Base-by-base conservation (phyloP, 2,329 filamentous ascomycete genomes). In the Nigrospora osmanthi region DNA sequence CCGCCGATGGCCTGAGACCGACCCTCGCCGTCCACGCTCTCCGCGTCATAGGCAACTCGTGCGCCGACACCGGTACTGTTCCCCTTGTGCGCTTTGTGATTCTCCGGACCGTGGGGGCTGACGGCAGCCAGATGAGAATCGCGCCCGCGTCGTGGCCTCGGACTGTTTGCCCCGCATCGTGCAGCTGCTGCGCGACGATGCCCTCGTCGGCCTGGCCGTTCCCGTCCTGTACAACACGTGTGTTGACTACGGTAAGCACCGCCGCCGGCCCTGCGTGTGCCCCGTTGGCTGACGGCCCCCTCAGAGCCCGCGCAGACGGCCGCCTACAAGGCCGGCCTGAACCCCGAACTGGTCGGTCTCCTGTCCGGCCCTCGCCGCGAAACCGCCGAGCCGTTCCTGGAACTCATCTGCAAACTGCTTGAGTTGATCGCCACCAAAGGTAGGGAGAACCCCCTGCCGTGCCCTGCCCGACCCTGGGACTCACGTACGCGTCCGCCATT, bases 211-310 rank as follows among this genome's bases (percentile, higher is more conserved):
- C 0, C 77, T 78, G 55, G 68, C 70, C 33, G 71, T 83, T 35
- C 76, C 78, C 0, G 80, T 83, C 9, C 61, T 83, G 4, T 81
- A 75, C 59, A 84, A 84, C 54, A 69, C 81, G 40, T 72, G 78
- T 44, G 71, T 83, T 13, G 80, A 84, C 56, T 83, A 81, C 55
- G 76, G 79, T 82, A 57, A 62, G 69, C 36, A 38, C 32, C 13
- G 9, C n/a, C 14, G 17, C 35, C 14, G 5, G 35, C 14, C 13
- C 17, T 6, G 17, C 17, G 6, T 7, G 35, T 36, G 17, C 7
- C 6, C 6, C 23, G 23, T 10, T 28, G 5, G 23, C 23, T 28
- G 10, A 28, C 23, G 5, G 9, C 23, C 5, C 19, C 49, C 15
- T 15, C 44, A 83, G 79, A 76, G 51, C 73, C 76, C 4, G 77